Evolutionary conservation across 1,284 basidiomycete genomes (phyloP).

Genomic region (Pterulicium gracile): DNA sequence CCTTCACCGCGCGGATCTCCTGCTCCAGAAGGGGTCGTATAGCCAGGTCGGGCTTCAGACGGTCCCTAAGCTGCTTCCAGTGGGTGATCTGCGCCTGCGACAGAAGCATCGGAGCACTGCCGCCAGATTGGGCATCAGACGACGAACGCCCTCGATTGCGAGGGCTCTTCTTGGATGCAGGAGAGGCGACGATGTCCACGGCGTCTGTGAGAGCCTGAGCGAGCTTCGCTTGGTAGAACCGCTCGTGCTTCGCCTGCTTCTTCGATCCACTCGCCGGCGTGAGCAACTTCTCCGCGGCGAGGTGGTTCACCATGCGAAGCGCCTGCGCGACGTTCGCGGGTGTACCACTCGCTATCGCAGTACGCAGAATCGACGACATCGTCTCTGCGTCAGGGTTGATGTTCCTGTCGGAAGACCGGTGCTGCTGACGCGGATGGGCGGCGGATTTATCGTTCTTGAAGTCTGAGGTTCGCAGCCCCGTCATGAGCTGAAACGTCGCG

Average conservation of each 20-base stretch:
- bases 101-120: neutral
- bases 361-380: constrained; percentile 40
- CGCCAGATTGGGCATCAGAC: neutral
- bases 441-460: constrained; percentile 36
- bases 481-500: constrained; percentile 54
- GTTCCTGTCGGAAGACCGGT: constrained; percentile 28
- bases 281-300: constrained; percentile 25
- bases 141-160: neutral
- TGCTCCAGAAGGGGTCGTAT: neutral
- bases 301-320: constrained; percentile 39
- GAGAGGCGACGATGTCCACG: neutral
- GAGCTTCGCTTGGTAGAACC: constrained; percentile 26
- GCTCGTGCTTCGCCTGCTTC: constrained; percentile 18
- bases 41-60: neutral
- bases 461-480: constrained; percentile 43
- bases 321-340: constrained; percentile 41
- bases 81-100: neutral
- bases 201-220: constrained; percentile 15
- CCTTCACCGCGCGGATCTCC: neutral
- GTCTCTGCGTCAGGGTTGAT: constrained; percentile 34
- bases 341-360: constrained; percentile 38
- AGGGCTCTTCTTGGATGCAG: too few relatives aligned
- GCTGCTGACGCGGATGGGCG: constrained; percentile 23
- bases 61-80: neutral
- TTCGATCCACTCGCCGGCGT: constrained; percentile 11